Percentiles rank a stretch among this genome's conserved stretches.
These are phyloP conservation scores for Trichosporon faecale DNA, from an alignment of 1,284 basidiomycete genomes.

Conservation along the genomic window DNA sequence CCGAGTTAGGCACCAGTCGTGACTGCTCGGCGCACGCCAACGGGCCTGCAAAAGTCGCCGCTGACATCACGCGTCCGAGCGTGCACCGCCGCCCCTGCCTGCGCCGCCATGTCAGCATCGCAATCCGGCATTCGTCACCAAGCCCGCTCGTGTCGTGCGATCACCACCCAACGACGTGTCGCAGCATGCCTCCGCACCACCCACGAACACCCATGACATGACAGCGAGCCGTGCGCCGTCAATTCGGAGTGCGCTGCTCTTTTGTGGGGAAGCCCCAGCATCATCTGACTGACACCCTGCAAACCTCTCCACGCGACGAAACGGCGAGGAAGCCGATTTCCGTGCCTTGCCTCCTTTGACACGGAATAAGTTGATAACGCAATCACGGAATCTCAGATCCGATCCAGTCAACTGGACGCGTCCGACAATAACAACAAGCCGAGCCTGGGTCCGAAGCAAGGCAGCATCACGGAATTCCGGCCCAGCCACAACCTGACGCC, in stretches of 20 bases:
- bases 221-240: not conserved
- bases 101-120: not conserved
- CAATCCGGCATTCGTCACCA: not conserved
- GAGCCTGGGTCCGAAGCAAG: not conserved
- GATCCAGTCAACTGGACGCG: not conserved
- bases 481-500: no score
- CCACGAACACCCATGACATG: not conserved
- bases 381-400: conserved; percentile 2
- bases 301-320: not conserved
- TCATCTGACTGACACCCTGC: not conserved
- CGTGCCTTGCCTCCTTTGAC: not conserved
- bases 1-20: not conserved
- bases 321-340: not conserved
- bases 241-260: not conserved
- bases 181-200: not conserved
- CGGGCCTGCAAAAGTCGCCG: not conserved
- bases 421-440: not conserved
- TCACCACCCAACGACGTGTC: not conserved
- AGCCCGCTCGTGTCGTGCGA: not conserved
- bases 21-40: not conserved
- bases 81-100: not conserved
- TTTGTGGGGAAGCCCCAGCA: not conserved
- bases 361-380: not conserved
- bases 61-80: not conserved
- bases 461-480: not conserved